Evolutionary conservation across 2,329 filamentous ascomycete species (phyloP), one percentile per base, ranked within the genome.

Genomic region (Aspergillus quadrilineatus): DNA sequence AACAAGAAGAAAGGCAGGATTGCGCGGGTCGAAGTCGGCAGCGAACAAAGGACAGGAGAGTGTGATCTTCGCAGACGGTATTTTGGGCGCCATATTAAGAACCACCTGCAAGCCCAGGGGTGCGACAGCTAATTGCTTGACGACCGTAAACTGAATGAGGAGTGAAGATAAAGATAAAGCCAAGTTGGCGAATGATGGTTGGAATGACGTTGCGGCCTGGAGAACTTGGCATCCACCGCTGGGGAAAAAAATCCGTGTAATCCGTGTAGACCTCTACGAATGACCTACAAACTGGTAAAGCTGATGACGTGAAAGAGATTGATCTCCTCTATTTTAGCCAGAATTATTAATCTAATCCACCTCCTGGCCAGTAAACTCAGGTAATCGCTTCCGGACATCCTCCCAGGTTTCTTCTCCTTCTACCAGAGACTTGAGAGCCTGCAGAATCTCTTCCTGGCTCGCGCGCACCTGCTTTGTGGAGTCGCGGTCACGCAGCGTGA

Each of bases 401-500:
- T 80, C 78, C 85, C 86, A 89, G 34, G 78, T 80, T 76, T 86
- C 84, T 57, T 82, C 83, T 46, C 85, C 85, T 56, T 85, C 82
- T 43, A 84, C 80, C 62, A 88, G 75, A 53, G 77, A 80, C 73
- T 83, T 84, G 66, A 94, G 83, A 29, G 91, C 90, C 55, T 84
- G 82, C 58, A 94, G 77, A 57, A 97, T 91, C 71, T 88, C 88
- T 41, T 89, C 88, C 72, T 94, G 84, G 60, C 85, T 86, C 9
- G 89, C 90, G 59, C 94, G 88, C 56, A 97, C 92, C 78, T 97
- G 93, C 73, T 87, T 89, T 53, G 90, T 97, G 42, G 88, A 89
- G 77, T 97, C 94, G 62, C 92, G 87, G 73, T 97, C 93, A 70
- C 93, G 83, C 63, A 97, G 84, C 1, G 93, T 97, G 70, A 95